These are phyloP conservation scores for Heliamphora pulchella DNA, from an alignment of 179 eudicot genomes.

Conservation along the genomic window DNA sequence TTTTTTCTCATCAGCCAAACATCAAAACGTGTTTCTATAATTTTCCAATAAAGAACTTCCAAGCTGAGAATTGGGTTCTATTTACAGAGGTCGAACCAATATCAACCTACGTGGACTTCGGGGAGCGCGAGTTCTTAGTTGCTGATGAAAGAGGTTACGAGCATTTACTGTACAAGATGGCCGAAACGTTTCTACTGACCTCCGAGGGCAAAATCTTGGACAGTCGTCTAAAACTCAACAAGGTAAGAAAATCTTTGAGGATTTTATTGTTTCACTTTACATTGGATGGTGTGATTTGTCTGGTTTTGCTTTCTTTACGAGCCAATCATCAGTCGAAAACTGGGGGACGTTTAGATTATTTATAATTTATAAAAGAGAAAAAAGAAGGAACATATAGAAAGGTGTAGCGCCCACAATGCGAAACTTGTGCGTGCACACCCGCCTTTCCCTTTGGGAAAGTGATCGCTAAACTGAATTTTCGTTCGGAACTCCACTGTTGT, in stretches of 20 bases:
- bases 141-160: slow-evolving; percentile 91
- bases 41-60: not conserved
- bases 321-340: slow-evolving; percentile 9
- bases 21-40: not conserved
- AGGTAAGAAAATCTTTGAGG: slow-evolving; percentile 31
- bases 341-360: not conserved
- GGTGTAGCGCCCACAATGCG: too few species aligned
- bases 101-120: slow-evolving; percentile 77
- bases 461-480: too few species aligned
- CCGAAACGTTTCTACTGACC: slow-evolving; percentile 57
- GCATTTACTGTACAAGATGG: slow-evolving; percentile 60
- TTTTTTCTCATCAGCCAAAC: not conserved
- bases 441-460: not conserved
- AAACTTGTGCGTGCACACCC: not conserved
- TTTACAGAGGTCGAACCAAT: slow-evolving; percentile 83
- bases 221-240: slow-evolving; percentile 68
- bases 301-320: not conserved
- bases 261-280: not conserved
- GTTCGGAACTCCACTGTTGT: too few species aligned
- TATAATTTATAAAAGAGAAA: slow-evolving; percentile 2
- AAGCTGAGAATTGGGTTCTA: slow-evolving; percentile 16
- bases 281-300: not conserved
- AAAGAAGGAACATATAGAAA: not conserved
- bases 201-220: slow-evolving; percentile 60
- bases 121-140: slow-evolving; percentile 70